Base-by-base conservation (phyloP, 2,329 filamentous ascomycete species). In the Apiospora kogelbergensis region DNA sequence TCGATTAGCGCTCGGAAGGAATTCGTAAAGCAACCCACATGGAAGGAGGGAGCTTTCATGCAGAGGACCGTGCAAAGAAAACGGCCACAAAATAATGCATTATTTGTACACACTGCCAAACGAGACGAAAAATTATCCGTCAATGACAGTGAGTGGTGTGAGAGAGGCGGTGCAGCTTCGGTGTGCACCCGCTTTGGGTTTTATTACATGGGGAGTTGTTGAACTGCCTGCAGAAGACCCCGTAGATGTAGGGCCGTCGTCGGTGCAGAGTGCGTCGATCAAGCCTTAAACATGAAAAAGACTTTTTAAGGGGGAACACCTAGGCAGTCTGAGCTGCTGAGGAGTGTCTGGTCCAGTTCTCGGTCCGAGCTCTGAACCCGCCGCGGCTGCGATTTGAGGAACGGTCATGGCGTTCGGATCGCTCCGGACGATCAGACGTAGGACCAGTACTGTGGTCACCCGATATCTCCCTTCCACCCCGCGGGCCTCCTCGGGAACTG, bases 341-440 rank as follows among this genome's bases (percentile, higher is more conserved):
- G 2, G 67, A 65, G 68, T 73, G 74, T 67, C 74, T 72, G 33
- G 66, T 68, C 75, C 75, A 77, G 60, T 71, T 71, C 33, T 76
- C 75, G 6, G 72, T 68, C 37, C 75, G 73, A 40, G 72, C 40
- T 53, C 74, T 73, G 45, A 70, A 76, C 33, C 65, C 71, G 10
- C 74, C 73, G 41, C 71, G 64, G 6, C 72, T 71, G 33, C 74
- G 72, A 60, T 67, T 67, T 13, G 72, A 72, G 17, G 70, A 60
- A 10, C 69, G 26, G 17, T 60, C 70, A 26, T 72, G 71, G 15
- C 69, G 63, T 53, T 66, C 67, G 20, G 66, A 24, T 30, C 68
- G 68, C n/a, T 70, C 68, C 13, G 63, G 63, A 37, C 68, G 68
- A 22, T 70, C 68, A 30, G 71, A 67, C 22, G 53, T 46, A 63